These are phyloP conservation scores for Bromus sterilis DNA, from an alignment of 176 grass and related monocot genomes.

Conservation along the genomic window DNA sequence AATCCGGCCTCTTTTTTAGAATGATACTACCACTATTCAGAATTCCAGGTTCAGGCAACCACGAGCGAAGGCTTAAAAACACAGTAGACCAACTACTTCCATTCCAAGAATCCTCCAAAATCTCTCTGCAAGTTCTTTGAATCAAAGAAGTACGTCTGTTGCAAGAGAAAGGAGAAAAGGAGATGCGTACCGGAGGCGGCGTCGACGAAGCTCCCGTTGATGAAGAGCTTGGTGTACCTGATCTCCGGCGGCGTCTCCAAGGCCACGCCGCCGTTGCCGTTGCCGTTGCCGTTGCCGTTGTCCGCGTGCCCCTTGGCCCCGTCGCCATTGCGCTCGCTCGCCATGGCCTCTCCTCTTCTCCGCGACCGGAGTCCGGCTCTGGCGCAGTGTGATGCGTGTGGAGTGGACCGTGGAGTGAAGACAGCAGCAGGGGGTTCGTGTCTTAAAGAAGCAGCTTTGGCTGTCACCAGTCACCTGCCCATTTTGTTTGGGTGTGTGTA, in stretches of 20 bases:
- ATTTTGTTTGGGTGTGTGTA: no score
- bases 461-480: background rate
- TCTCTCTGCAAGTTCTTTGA: no score
- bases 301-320: background rate
- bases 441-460: background rate
- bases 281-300: background rate
- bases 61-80: background rate
- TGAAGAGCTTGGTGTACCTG: slow-evolving; percentile 62
- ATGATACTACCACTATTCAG: background rate
- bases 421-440: background rate
- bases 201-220: slow-evolving; percentile 52
- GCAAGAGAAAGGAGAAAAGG: background rate
- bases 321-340: background rate
- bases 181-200: slow-evolving; percentile 41
- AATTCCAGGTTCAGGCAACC: background rate
- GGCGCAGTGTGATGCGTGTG: background rate
- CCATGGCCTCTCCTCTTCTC: background rate
- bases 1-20: no score
- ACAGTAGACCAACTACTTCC: background rate
- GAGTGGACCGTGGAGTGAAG: background rate
- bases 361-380: background rate
- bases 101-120: no score
- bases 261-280: background rate
- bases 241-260: slow-evolving; percentile 44
- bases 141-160: no score